A percentile compares a stretch with the other conserved stretches of the same genome.
phyloP scores from a whole-genome alignment of 2,329 filamentous ascomycete species.

The Pestalotiopsis sp. region DNA sequence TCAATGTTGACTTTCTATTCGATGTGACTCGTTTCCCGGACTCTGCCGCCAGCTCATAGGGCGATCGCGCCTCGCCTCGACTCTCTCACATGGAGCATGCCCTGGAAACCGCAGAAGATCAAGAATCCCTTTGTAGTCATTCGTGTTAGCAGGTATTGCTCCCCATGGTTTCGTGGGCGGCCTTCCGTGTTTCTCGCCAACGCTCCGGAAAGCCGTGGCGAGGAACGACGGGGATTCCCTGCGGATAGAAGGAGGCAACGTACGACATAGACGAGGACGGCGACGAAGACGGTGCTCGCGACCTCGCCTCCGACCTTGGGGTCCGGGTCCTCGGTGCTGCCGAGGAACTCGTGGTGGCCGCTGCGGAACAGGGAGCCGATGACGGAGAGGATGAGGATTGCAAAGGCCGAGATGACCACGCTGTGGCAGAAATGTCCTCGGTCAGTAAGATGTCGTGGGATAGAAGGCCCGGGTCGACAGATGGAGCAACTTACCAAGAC shows the following conservation, averaged over 20 bases:
- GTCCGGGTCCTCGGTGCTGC: slow-evolving; percentile 69
- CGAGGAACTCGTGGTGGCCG: slow-evolving; percentile 83
- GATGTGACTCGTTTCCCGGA: background rate
- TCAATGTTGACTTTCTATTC: background rate
- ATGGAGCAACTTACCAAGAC: slow-evolving; percentile 73
- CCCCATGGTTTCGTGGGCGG: no score
- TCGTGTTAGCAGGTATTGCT: background rate
- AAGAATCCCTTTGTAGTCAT: slow-evolving; percentile 74
- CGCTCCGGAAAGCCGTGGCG: no score
- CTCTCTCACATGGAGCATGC: slow-evolving; percentile 81
- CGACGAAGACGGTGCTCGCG: slow-evolving; percentile 82
- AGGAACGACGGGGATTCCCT: background rate
- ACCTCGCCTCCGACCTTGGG: slow-evolving; percentile 76
- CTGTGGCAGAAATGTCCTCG: slow-evolving; percentile 49
- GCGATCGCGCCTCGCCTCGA: slow-evolving; percentile 83
- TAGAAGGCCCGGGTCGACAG: background rate
- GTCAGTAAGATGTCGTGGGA: background rate
- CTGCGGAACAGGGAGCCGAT: slow-evolving; percentile 74
- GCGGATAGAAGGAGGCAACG: slow-evolving; percentile 39
- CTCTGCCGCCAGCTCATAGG: slow-evolving; percentile 45
- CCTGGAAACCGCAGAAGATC: slow-evolving; percentile 89
- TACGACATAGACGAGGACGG: slow-evolving; percentile 88
- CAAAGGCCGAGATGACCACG: slow-evolving; percentile 69
- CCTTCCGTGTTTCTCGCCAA: no score
- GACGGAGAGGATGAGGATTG: slow-evolving; percentile 66